Percentiles rank a stretch among this genome's conserved stretches.
phyloP scores from a whole-genome alignment of 257 asterid species.

The Dorcoceras hygrometricum region DNA sequence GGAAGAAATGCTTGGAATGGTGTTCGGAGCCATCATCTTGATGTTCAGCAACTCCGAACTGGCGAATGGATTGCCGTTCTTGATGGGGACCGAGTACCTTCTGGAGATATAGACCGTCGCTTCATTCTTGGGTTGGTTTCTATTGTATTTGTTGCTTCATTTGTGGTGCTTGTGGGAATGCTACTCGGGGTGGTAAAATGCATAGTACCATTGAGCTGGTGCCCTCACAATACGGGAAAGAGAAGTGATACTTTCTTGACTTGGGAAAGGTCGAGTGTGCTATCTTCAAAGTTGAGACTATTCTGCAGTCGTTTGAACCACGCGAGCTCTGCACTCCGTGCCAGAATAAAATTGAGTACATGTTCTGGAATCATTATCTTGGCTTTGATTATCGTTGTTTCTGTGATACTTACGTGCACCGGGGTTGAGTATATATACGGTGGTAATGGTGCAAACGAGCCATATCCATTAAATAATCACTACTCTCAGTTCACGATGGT shows the following conservation, averaged over 20 bases:
- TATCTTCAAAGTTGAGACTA: slow-evolving; percentile 60
- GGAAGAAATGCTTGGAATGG: slow-evolving; percentile 93
- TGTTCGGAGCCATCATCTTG: slow-evolving; percentile 85
- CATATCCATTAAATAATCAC: slow-evolving; percentile 57
- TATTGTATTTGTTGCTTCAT: slow-evolving; percentile 43
- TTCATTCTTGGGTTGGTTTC: slow-evolving; percentile 63
- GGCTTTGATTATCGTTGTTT: slow-evolving; percentile 26
- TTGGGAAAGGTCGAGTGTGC: slow-evolving; percentile 50
- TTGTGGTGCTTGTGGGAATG: slow-evolving; percentile 64
- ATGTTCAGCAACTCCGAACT: slow-evolving; percentile 71
- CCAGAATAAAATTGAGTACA: slow-evolving; percentile 54
- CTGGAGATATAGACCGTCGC: slow-evolving; percentile 65
- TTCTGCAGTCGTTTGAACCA: slow-evolving; percentile 74
- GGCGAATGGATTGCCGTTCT: slow-evolving; percentile 83
- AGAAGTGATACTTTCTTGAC: slow-evolving; percentile 65
- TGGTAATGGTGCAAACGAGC: slow-evolving; percentile 87
- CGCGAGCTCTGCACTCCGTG: slow-evolving; percentile 48
- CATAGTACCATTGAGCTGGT: slow-evolving; percentile 82
- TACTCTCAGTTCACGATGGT: slow-evolving; percentile 86
- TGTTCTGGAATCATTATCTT: slow-evolving; percentile 49
- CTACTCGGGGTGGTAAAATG: slow-evolving; percentile 72
- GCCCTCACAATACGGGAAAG: slow-evolving; percentile 74
- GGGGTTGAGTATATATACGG: slow-evolving; percentile 67
- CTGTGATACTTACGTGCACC: slow-evolving; percentile 45
- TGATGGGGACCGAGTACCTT: slow-evolving; percentile 84